These are phyloP conservation scores for Xylogone sp. DNA, from an alignment of 2,329 filamentous ascomycete genomes.

Conservation along the genomic window DNA sequence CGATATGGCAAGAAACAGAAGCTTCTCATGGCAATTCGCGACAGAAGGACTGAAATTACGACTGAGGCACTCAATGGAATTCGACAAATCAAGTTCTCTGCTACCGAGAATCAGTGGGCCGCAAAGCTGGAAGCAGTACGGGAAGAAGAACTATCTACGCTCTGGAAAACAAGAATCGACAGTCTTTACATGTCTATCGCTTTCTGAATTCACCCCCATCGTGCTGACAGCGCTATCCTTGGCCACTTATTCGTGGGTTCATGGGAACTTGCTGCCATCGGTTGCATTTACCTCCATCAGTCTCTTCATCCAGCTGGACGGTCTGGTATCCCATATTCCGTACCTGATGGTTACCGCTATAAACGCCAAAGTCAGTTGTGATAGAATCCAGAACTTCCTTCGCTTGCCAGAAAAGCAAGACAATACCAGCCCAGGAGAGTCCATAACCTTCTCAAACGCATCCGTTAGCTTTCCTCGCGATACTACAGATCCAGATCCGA, in stretches of 20 bases:
- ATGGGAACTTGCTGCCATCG: conserved; percentile 62
- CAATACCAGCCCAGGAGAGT: conserved; percentile 50
- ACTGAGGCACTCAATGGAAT: conserved; percentile 74
- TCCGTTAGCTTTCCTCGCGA: conserved; percentile 70
- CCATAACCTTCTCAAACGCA: conserved; percentile 61
- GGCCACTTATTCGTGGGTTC: conserved; percentile 59
- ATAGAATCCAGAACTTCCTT: conserved; percentile 67
- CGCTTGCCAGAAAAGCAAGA: conserved; percentile 57
- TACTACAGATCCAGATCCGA: conserved; percentile 48
- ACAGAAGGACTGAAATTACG: conserved; percentile 68
- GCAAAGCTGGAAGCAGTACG: conserved; percentile 61
- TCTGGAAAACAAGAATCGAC: conserved; percentile 44
- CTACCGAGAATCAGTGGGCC: conserved; percentile 70
- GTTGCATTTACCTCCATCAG: conserved; percentile 76
- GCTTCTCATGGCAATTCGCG: conserved; percentile 67
- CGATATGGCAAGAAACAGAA: conserved; percentile 61
- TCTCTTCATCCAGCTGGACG: conserved; percentile 67
- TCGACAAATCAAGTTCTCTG: conserved; percentile 78
- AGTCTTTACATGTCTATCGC: conserved; percentile 27
- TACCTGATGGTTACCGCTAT: conserved; percentile 65
- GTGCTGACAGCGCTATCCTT: conserved; percentile 68
- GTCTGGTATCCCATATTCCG: conserved; percentile 64
- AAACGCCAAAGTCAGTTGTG: conserved; percentile 69
- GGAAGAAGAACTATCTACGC: conserved; percentile 59
- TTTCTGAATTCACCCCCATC: conserved; percentile 69